Evolutionary conservation across 1,284 basidiomycete genomes (phyloP), one percentile per base, ranked within the genome.

Genomic region (Apiotrichum mycotoxinovorans): DNA sequence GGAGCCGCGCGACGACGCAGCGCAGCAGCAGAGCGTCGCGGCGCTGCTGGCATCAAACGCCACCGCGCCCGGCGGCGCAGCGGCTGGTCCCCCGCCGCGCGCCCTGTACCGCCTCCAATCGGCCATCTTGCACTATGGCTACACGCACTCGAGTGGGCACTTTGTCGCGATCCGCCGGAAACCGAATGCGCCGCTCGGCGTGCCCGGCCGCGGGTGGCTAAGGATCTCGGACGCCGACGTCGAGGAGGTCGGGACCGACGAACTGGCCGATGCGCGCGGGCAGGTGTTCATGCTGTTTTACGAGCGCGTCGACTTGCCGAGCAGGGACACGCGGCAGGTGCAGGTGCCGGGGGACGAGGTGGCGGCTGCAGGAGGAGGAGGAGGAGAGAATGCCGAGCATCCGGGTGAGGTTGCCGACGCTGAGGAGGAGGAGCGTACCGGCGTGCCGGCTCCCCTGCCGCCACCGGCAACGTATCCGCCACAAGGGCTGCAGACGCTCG

Each of bases 201-300:
- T 62, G 1, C 68, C 68, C 0, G 70, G 73, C 1, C 68, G 62
- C 51, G 73, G 73, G 9, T 96, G 93, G 92, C 79, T 93, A 55
- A 79, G 89, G 54, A 85, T 91, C 59, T 89, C 87, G 66, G 92
- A 96, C 75, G 88, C 91, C 61, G 80, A 83, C 14, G 91, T 94
- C 51, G 80, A 83, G 38, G 88, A 90, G 68, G 86, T 87, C 38
- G 86, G 86, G 30, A 81, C 91, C 48, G 85, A 88, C 74, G 80
- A 81, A 53, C 87, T 92, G 63, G 74, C 90, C 49, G 80, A 81
- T 12, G 61, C 64, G 34, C 62, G 67, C 14, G 67, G 61, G 17
- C 84, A 84, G 42, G 88, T 84, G 49, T 92, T 94, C 72, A 88
- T 96, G 87, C 81, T 95, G 41, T 95, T 91, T 69, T 96, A 96